These are phyloP conservation scores for Monosporascus sp. DNA, from an alignment of 2,329 filamentous ascomycete species.

Conservation along the genomic window DNA sequence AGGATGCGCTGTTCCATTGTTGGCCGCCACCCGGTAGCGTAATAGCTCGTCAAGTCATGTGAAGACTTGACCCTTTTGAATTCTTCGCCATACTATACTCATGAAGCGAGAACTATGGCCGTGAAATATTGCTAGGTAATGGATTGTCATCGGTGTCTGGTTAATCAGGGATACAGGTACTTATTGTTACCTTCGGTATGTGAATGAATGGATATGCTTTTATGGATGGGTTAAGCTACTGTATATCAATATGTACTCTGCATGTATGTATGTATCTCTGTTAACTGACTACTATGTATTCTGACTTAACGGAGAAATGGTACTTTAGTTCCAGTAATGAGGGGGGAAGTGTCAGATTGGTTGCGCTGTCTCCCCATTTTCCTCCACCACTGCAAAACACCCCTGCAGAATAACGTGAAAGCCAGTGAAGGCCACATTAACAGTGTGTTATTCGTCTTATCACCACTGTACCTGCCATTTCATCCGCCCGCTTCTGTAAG, in stretches of 20 bases:
- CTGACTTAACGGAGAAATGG: background rate
- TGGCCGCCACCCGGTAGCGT: background rate
- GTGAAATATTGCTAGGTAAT: no score
- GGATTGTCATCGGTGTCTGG: no score
- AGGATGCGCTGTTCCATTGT: background rate
- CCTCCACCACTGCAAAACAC: background rate
- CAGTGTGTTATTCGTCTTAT: background rate
- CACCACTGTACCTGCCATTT: background rate
- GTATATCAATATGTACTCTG: no score
- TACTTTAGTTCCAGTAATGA: background rate
- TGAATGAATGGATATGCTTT: no score
- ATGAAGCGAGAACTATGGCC: no score
- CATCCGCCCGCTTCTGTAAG: background rate
- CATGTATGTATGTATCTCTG: background rate
- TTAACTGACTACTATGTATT: background rate
- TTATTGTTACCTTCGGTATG: no score
- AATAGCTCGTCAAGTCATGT: background rate
- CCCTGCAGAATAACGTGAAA: background rate
- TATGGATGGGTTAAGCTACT: no score
- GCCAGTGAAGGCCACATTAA: background rate
- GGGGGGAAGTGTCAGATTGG: background rate
- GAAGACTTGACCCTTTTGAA: background rate
- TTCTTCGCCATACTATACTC: no score
- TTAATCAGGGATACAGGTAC: no score
- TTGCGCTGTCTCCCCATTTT: background rate